Conservation (phyloP, 257 asterid species). For the Perilla frutescens region DNA sequence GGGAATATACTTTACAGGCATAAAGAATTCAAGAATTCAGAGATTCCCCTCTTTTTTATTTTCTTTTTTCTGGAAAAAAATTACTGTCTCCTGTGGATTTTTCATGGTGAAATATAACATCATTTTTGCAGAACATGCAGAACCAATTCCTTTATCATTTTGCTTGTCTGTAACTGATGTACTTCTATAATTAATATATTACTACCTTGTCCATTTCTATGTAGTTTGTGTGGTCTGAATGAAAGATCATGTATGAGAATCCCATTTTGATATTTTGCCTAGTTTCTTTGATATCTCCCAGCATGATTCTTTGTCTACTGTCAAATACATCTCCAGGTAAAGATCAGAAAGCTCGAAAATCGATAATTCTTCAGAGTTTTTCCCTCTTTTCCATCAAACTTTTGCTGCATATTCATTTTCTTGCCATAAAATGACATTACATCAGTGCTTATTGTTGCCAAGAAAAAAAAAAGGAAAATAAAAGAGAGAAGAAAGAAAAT, state of each 20-base stretch:
- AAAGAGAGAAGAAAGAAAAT: too few relatives aligned
- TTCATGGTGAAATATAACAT: conserved; percentile 30
- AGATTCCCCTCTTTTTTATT: conserved; percentile 30
- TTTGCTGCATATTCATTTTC: conserved; percentile 28
- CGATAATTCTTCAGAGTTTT: conserved; percentile 30
- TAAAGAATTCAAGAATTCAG: conserved; percentile 38
- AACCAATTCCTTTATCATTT: conserved; percentile 35
- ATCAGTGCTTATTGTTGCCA: conserved; percentile 12
- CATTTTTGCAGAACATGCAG: conserved; percentile 34
- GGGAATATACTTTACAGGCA: conserved; percentile 38
- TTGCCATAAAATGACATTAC: conserved; percentile 18
- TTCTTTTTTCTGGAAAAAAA: not conserved
- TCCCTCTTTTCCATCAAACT: conserved; percentile 25
- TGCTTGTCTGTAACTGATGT: conserved; percentile 36
- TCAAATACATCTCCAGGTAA: not conserved
- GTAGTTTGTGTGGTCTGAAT: conserved; percentile 30
- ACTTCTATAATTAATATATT: conserved; percentile 35
- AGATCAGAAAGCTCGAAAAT: conserved; percentile 2
- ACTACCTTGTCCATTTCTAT: conserved; percentile 32
- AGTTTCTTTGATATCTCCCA: not conserved
- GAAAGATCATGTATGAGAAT: conserved; percentile 30
- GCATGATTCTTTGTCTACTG: not conserved
- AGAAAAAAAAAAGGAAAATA: not conserved
- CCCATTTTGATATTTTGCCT: conserved; percentile 12
- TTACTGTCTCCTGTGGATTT: conserved; percentile 21